Evolutionary conservation across 1,139 yeast genomes (phyloP).

Genomic region (Candida labiduridarum): DNA sequence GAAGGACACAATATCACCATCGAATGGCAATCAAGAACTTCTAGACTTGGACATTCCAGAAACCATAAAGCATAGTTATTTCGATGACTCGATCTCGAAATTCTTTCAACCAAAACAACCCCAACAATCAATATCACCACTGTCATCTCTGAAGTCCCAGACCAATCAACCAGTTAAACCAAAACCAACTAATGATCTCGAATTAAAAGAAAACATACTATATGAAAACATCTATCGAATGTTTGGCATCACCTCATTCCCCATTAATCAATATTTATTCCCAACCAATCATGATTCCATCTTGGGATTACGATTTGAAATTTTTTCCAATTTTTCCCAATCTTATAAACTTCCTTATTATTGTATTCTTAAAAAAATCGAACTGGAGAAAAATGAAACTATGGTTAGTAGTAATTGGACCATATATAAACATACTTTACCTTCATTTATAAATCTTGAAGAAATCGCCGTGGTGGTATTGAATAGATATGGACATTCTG

Average conservation of each 20-base stretch:
- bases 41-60: slow-evolving; percentile 16
- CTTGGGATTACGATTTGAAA: slow-evolving; percentile 44
- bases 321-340: slow-evolving; percentile 22
- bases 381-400: background rate
- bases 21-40: slow-evolving; percentile 9
- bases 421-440: slow-evolving; percentile 40
- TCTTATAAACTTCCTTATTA: slow-evolving; percentile 38
- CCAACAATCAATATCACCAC: background rate
- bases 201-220: slow-evolving; percentile 33
- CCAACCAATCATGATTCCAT: slow-evolving; percentile 23
- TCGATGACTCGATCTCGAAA: slow-evolving; percentile 26
- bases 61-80: slow-evolving; percentile 29
- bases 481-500: background rate
- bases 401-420: slow-evolving; percentile 27
- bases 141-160: background rate
- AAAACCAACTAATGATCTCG: slow-evolving; percentile 18
- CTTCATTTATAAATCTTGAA: slow-evolving; percentile 29
- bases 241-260: slow-evolving; percentile 46
- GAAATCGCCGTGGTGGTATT: slow-evolving; percentile 8
- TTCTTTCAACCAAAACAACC: slow-evolving; percentile 20
- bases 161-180: background rate
- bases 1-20: slow-evolving; percentile 7
- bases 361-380: slow-evolving; percentile 32
- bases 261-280: slow-evolving; percentile 32
- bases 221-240: slow-evolving; percentile 41